Evolutionary conservation across 306 rosid genomes (phyloP).

Genomic region (Hylodesmum podocarpum): DNA sequence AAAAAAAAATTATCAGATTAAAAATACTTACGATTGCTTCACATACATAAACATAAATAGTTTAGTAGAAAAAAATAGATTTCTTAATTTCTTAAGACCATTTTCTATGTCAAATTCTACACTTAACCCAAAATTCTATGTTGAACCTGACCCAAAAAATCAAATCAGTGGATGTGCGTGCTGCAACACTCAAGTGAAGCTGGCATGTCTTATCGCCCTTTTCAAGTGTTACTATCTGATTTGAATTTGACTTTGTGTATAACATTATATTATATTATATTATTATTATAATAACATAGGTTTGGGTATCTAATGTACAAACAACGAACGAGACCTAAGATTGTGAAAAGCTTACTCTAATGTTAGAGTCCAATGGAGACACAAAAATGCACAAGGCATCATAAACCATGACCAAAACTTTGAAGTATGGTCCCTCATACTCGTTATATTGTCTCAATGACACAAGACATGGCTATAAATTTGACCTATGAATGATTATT

Average conservation of each 20-base stretch:
- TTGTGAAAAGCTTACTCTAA: background rate
- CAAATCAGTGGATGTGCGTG: background rate
- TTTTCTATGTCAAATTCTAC: background rate
- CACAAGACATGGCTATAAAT: slow-evolving; percentile 43
- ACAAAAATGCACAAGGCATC: background rate
- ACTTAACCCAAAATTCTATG: background rate
- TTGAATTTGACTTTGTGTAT: slow-evolving; percentile 5
- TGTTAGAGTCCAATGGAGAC: background rate
- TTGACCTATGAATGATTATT: slow-evolving; percentile 17
- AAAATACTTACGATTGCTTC: too few relatives aligned
- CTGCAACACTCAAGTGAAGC: background rate
- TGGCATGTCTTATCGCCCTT: background rate
- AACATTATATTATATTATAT: background rate
- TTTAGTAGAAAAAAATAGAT: background rate
- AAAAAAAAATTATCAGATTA: too few relatives aligned
- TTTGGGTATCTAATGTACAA: background rate
- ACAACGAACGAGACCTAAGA: background rate
- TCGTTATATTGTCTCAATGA: slow-evolving; percentile 22
- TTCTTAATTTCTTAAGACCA: background rate
- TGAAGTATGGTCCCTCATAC: background rate
- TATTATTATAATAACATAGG: background rate
- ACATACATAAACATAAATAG: too few relatives aligned
- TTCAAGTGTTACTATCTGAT: background rate
- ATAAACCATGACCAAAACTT: background rate
- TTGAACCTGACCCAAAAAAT: background rate